These are phyloP conservation scores for Daedaleopsis sinensis DNA, from an alignment of 768 basidiomycete genomes.

Conservation along the genomic window DNA sequence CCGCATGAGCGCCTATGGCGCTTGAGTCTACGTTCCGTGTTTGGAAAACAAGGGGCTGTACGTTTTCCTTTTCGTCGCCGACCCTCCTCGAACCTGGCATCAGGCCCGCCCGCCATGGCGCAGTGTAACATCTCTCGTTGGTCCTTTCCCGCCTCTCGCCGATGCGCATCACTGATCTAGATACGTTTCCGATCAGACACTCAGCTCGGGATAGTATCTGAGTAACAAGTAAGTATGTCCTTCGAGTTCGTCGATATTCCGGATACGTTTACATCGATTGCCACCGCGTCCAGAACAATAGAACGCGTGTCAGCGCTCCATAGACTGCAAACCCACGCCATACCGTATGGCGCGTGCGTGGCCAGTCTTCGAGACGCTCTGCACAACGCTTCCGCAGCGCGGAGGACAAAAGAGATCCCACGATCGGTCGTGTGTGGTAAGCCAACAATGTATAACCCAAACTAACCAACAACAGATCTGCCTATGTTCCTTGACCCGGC, in stretches of 20 bases:
- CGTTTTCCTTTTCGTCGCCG: conserved; percentile 2
- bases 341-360: background rate
- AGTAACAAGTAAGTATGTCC: too few relatives aligned
- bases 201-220: too few relatives aligned
- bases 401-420: conserved; percentile 14
- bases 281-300: conserved; percentile 8
- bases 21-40: conserved; percentile 5
- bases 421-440: background rate
- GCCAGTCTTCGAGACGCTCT: conserved; percentile 6
- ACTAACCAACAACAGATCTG: conserved; percentile 14
- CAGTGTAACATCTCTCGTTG: background rate
- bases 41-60: conserved; percentile 23
- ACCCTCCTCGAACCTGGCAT: too few relatives aligned
- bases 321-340: background rate
- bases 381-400: conserved; percentile 1
- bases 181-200: too few relatives aligned
- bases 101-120: background rate
- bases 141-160: background rate
- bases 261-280: background rate
- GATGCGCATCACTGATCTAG: conserved; percentile 1
- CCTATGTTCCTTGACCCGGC: conserved; percentile 5
- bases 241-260: background rate
- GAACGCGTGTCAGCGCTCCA: background rate
- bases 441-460: conserved; percentile 14
- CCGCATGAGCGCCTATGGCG: background rate